Conservation (phyloP, 257 asterid genomes). For the Solanum dulcamara region DNA sequence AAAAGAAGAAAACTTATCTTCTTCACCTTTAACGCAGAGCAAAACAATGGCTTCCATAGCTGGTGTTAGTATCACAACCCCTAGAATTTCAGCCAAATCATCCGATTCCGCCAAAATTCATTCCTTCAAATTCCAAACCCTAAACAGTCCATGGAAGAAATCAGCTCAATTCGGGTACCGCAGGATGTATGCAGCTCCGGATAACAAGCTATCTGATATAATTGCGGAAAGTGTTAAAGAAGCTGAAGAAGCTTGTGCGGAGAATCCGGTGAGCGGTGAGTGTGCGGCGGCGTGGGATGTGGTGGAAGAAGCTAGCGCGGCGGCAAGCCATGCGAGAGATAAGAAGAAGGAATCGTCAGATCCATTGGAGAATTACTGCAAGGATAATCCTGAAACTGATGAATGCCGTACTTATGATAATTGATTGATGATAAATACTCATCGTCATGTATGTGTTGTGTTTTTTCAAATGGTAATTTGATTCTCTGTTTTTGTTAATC, state of each 20-base stretch:
- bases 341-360: conserved; percentile 46
- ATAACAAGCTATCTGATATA: conserved; percentile 40
- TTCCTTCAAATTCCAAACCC: background rate
- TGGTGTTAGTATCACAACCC: conserved; percentile 42
- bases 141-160: conserved; percentile 8
- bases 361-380: conserved; percentile 70
- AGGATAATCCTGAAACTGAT: conserved; percentile 86
- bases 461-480: background rate
- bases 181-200: conserved; percentile 28
- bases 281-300: conserved; percentile 99
- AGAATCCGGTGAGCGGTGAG: conserved; percentile 63
- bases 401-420: conserved; percentile 93
- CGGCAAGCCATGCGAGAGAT: conserved; percentile 87
- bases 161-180: conserved; percentile 21
- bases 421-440: background rate
- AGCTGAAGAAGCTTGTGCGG: conserved; percentile 64
- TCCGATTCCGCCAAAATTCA: conserved; percentile 14
- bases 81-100: conserved; percentile 24
- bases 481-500: background rate
- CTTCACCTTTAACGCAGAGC: background rate
- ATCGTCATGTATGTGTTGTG: too few species aligned
- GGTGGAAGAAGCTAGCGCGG: conserved; percentile 99
- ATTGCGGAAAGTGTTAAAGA: conserved; percentile 80
- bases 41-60: conserved; percentile 44
- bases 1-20: background rate